Percentiles rank a stretch among this genome's conserved stretches.
Evolutionary conservation across 805 yeast species (phyloP).

Genomic region (Hemisphaericaspora nanyangensis): DNA sequence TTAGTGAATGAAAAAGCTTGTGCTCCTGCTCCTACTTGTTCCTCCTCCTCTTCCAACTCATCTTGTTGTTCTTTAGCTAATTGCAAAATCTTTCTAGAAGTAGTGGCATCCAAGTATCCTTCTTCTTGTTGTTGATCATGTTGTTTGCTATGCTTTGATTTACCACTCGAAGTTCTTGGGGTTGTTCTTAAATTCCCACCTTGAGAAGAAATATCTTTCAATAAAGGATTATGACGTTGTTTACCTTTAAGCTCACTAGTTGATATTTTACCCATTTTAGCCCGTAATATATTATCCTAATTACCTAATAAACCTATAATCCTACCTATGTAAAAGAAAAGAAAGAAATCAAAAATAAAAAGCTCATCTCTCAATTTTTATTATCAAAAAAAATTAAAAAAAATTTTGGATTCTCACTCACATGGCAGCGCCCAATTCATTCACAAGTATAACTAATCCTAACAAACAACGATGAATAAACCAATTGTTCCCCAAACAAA

Average conservation of each 20-base stretch:
- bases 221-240: conserved; percentile 77
- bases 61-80: conserved; percentile 92
- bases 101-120: conserved; percentile 69
- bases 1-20: conserved; percentile 7
- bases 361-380: too few relatives aligned
- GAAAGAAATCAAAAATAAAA: not conserved
- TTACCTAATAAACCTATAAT: not conserved
- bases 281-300: not conserved
- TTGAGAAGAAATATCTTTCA: conserved; percentile 71
- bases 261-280: conserved; percentile 61
- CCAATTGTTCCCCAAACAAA: conserved; percentile 69
- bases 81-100: conserved; percentile 81
- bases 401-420: too few relatives aligned
- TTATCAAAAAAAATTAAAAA: too few relatives aligned
- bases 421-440: too few relatives aligned
- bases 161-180: conserved; percentile 25
- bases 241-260: conserved; percentile 49
- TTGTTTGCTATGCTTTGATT: conserved; percentile 21
- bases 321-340: too few relatives aligned
- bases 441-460: conserved; percentile 28
- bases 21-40: conserved; percentile 19
- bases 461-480: conserved; percentile 50
- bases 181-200: conserved; percentile 62
- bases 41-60: conserved; percentile 64
- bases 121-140: conserved; percentile 50